Conservation (phyloP, 768 basidiomycete species). For the Chalciporus pseudorubinellus region DNA sequence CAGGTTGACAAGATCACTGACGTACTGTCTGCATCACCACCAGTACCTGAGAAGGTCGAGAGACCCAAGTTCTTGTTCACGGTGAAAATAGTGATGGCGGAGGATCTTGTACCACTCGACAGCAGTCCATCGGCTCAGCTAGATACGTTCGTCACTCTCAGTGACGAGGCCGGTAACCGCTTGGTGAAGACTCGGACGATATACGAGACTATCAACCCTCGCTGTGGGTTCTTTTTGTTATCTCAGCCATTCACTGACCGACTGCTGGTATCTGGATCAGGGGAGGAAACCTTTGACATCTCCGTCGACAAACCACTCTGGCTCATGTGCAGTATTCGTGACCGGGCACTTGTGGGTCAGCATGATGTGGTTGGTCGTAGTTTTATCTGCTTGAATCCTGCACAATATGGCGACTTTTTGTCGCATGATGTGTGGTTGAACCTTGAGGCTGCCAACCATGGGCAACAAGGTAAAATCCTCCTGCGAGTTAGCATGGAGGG, state of each 20-base stretch:
- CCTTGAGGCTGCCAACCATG: constrained; percentile 57
- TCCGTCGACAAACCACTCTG: constrained; percentile 92
- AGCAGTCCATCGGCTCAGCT: constrained; percentile 73
- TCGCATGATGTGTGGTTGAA: constrained; percentile 92
- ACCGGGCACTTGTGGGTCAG: constrained; percentile 87
- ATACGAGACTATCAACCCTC: constrained; percentile 85
- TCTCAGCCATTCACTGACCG: constrained; percentile 5
- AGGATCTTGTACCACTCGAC: constrained; percentile 78
- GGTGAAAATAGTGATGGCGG: constrained; percentile 90
- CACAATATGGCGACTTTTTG: constrained; percentile 83
- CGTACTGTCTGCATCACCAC: constrained; percentile 55
- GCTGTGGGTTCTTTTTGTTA: constrained; percentile 54
- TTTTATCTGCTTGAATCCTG: constrained; percentile 89
- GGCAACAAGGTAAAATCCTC: constrained; percentile 69
- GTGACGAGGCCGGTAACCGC: constrained; percentile 86
- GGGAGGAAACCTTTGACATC: constrained; percentile 97
- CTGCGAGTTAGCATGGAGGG: constrained; percentile 97
- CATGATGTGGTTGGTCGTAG: constrained; percentile 90
- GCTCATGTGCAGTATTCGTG: constrained; percentile 94
- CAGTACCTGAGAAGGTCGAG: constrained; percentile 69
- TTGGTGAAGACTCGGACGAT: constrained; percentile 95
- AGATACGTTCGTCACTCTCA: constrained; percentile 92
- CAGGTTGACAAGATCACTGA: constrained; percentile 84
- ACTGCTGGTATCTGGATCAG: constrained; percentile 37
- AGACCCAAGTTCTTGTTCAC: constrained; percentile 80